Evolutionary conservation across 169 alveolate genomes (phyloP).

Genomic region (Eimeria tenella): DNA sequence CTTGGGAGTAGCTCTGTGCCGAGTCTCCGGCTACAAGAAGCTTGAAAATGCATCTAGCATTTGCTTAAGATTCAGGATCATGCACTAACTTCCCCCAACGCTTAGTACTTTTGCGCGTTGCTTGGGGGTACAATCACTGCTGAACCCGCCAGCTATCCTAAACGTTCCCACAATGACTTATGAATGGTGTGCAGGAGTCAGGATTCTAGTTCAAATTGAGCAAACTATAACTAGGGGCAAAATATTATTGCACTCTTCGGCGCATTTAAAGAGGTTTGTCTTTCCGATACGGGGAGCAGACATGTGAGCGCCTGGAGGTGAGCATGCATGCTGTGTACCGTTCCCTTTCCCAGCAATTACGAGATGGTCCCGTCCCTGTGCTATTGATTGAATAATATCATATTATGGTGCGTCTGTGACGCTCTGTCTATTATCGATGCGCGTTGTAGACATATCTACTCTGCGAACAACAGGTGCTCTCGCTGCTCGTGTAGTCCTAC

Average conservation of each 20-base stretch:
- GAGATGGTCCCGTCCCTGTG: too few relatives aligned
- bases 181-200: not conserved
- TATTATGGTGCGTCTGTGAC: too few relatives aligned
- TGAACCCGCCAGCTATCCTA: not conserved
- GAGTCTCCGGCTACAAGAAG: not conserved
- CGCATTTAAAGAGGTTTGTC: constrained; percentile 9
- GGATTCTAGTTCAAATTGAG: constrained; percentile 41
- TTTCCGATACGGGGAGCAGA: not conserved
- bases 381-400: too few relatives aligned
- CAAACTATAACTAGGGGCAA: not conserved
- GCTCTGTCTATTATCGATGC: too few relatives aligned
- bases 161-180: not conserved
- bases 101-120: not conserved
- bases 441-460: too few relatives aligned
- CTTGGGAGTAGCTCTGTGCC: constrained; percentile 2
- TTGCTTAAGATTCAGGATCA: not conserved
- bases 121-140: constrained; percentile 18
- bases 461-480: too few relatives aligned
- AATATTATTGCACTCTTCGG: not conserved
- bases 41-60: constrained; percentile 4
- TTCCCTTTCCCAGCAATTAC: too few relatives aligned
- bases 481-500: too few relatives aligned
- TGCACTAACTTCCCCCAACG: too few relatives aligned
- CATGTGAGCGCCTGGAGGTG: not conserved
- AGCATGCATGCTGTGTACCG: not conserved